Conservation (phyloP, 2,329 filamentous ascomycete genomes). For the Lasiodiplodia sp. region DNA sequence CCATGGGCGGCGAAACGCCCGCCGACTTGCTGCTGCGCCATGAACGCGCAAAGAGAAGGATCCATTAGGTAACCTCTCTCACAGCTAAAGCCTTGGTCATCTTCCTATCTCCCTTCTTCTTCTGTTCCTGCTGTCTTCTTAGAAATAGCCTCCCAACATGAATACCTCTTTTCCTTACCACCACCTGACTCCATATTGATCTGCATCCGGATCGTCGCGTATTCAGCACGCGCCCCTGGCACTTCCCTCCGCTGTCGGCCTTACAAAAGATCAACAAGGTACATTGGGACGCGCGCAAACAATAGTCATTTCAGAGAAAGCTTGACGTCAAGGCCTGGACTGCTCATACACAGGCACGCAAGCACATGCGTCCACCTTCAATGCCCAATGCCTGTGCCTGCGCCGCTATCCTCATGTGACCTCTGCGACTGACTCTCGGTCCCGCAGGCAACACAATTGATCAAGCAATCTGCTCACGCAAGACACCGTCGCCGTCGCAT, state of each 20-base stretch:
- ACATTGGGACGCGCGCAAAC: neutral
- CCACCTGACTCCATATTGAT: slow-evolving; percentile 2
- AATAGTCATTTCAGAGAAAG: neutral
- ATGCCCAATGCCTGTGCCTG: neutral
- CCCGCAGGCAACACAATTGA: neutral
- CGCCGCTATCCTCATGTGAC: neutral
- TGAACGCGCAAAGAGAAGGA: neutral
- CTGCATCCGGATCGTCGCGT: slow-evolving; percentile 13
- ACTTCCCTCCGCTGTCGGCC: neutral
- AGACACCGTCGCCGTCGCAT: neutral
- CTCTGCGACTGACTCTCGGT: neutral
- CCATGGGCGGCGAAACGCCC: neutral
- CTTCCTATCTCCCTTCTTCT: neutral
- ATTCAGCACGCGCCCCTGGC: neutral
- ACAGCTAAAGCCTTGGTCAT: neutral
- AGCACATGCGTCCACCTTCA: neutral
- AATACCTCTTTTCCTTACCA: neutral
- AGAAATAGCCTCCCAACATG: neutral
- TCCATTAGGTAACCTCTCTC: neutral
- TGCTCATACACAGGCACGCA: neutral
- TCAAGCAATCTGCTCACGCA: neutral
- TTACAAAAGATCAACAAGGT: neutral
- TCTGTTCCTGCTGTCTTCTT: neutral
- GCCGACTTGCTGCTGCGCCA: neutral
- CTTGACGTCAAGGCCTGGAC: slow-evolving; percentile 4